Percentiles rank a stretch among this genome's conserved stretches.
Evolutionary conservation across 1,284 basidiomycete genomes (phyloP).

Genomic region (Anthracocystis setariae): DNA sequence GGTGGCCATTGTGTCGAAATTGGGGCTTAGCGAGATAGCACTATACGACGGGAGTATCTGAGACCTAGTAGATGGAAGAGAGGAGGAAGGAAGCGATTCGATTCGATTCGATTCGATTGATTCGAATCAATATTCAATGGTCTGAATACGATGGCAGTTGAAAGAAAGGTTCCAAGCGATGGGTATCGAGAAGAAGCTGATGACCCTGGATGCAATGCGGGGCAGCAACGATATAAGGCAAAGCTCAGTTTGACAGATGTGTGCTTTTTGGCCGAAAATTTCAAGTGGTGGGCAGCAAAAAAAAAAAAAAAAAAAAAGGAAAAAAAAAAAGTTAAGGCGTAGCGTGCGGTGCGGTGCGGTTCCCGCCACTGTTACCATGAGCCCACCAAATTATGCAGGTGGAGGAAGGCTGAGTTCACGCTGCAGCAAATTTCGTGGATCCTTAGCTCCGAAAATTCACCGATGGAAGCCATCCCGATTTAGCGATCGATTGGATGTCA

Average conservation of each 20-base stretch:
- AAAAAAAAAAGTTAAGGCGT: no score
- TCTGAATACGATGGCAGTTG: no score
- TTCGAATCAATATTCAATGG: no score
- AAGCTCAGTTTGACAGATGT: conserved; percentile 18
- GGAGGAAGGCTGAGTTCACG: conserved; percentile 17
- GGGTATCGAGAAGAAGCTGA: not conserved
- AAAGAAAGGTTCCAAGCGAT: no score
- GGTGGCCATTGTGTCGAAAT: conserved; percentile 34
- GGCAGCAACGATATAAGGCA: conserved; percentile 1
- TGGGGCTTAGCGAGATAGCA: not conserved
- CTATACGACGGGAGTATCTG: no score
- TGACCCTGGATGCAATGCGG: conserved; percentile 5
- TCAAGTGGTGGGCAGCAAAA: not conserved
- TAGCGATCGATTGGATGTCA: no score
- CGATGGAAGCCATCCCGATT: conserved; percentile 7
- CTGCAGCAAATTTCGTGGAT: no score
- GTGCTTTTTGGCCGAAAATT: conserved; percentile 20
- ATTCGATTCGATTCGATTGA: no score
- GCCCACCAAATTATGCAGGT: conserved; percentile 2
- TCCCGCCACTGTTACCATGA: conserved; percentile 1
- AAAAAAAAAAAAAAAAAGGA: no score
- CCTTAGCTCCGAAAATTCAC: conserved; percentile 12
- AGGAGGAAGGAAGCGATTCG: no score
- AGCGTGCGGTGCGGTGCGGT: conserved; percentile 5
- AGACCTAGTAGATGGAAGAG: no score